Evolutionary conservation across 1,284 basidiomycete species (phyloP).

Genomic region (Trichosporon faecale): DNA sequence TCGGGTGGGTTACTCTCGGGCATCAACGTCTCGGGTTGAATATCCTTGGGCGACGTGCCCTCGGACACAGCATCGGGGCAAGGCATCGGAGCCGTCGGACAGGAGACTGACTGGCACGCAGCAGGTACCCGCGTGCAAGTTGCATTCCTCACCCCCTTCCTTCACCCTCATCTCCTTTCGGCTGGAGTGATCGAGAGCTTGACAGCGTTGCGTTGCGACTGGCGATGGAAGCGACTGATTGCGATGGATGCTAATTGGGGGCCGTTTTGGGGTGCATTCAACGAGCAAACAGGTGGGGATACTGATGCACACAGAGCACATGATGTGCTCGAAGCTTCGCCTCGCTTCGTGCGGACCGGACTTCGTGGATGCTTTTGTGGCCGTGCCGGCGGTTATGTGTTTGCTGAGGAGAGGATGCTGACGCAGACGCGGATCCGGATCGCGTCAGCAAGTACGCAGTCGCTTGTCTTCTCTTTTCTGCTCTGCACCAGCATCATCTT

Average conservation of each 20-base stretch:
- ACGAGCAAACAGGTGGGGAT: not conserved
- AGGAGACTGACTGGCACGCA: not conserved
- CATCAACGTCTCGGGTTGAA: not conserved
- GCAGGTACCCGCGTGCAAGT: not conserved
- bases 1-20: not conserved
- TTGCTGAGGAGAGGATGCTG: not conserved
- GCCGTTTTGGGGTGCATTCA: not conserved
- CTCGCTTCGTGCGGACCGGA: not conserved
- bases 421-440: not conserved
- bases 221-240: not conserved
- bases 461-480: too few species aligned
- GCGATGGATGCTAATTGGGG: not conserved
- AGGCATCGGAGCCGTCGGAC: not conserved
- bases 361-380: not conserved
- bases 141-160: not conserved
- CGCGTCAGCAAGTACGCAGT: too few species aligned
- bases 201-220: not conserved
- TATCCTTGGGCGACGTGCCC: too few species aligned
- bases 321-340: not conserved
- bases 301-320: too few species aligned
- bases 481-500: too few species aligned
- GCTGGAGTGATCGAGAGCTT: not conserved
- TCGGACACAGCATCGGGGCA: not conserved
- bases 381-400: too few species aligned
- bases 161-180: not conserved